Evolutionary conservation across 129 eudicot genomes (phyloP).

Genomic region (Lactuca saligna): DNA sequence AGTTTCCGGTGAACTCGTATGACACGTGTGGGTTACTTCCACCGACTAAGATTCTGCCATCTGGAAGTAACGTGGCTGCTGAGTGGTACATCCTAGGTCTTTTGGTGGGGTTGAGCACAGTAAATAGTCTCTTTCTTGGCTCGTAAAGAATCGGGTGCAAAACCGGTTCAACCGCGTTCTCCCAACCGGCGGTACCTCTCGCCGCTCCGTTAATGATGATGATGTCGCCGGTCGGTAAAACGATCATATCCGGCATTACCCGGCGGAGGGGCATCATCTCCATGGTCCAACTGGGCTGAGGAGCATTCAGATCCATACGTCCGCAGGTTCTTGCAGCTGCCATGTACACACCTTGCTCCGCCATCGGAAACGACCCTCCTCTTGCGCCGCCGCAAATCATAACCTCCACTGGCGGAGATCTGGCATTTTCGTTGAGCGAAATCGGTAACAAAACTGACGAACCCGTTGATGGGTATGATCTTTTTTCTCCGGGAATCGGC

Average conservation of each 20-base stretch:
- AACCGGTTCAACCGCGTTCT: conserved; percentile 60
- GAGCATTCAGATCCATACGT: conserved; percentile 45
- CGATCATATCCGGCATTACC: conserved; percentile 76
- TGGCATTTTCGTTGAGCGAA: not conserved
- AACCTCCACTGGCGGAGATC: conserved; percentile 50
- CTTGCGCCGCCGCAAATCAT: conserved; percentile 85
- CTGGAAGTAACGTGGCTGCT: conserved; percentile 60
- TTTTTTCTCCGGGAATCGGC: conserved; percentile 54
- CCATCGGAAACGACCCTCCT: conserved; percentile 45
- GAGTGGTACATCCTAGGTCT: conserved; percentile 84
- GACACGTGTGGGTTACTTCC: conserved; percentile 66
- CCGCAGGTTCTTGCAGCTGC: conserved; percentile 69
- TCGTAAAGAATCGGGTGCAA: conserved; percentile 68
- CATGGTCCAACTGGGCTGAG: conserved; percentile 63
- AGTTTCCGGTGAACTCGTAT: conserved; percentile 46
- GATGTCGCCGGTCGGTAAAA: conserved; percentile 69
- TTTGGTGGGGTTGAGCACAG: conserved; percentile 55
- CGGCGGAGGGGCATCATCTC: conserved; percentile 75
- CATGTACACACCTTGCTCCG: conserved; percentile 37
- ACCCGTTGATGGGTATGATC: conserved; percentile 79
- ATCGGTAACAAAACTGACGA: conserved; percentile 77
- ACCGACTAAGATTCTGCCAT: conserved; percentile 77
- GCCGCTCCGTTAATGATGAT: conserved; percentile 65
- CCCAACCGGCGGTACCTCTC: conserved; percentile 90
- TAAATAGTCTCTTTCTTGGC: conserved; percentile 43